Evolutionary conservation across 2,329 filamentous ascomycete species (phyloP).

Genomic region (Epichloe brachyelytri): DNA sequence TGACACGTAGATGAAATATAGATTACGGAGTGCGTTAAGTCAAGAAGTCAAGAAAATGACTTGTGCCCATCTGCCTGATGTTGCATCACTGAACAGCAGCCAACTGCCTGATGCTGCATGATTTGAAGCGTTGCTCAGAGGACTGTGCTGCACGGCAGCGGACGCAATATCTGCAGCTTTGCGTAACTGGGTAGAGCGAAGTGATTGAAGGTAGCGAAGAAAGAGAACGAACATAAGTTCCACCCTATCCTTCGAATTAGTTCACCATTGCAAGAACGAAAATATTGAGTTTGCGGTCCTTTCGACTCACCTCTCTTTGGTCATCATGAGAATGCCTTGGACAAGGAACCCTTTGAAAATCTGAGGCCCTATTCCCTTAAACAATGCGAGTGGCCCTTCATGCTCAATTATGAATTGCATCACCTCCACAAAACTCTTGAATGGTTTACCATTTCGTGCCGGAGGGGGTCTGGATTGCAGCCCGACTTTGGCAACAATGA

Average conservation of each 20-base stretch:
- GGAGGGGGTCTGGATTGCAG: conserved; percentile 87
- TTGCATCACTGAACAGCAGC: neutral
- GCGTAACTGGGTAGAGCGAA: conserved; percentile 57
- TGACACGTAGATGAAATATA: neutral
- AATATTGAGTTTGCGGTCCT: neutral
- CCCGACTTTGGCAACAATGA: conserved; percentile 96
- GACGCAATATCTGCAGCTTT: conserved; percentile 53
- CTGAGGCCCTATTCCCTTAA: conserved; percentile 94
- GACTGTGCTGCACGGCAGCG: conserved; percentile 17
- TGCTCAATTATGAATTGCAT: conserved; percentile 89
- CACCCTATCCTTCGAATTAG: conserved; percentile 40
- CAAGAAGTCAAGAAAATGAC: neutral
- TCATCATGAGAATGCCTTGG: conserved; percentile 97
- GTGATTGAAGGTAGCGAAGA: conserved; percentile 63
- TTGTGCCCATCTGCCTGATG: neutral
- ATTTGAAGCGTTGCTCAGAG: conserved; percentile 30
- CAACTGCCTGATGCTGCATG: conserved; percentile 10
- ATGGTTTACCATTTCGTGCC: conserved; percentile 73
- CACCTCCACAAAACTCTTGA: conserved; percentile 86
- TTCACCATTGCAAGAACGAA: conserved; percentile 8
- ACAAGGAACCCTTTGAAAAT: conserved; percentile 86
- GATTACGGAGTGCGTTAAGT: neutral
- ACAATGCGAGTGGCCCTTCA: conserved; percentile 71
- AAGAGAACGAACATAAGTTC: conserved; percentile 80
- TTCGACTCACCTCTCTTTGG: conserved; percentile 68